These are phyloP conservation scores for Scleroderma bovista DNA, from an alignment of 768 basidiomycete genomes.

Conservation along the genomic window DNA sequence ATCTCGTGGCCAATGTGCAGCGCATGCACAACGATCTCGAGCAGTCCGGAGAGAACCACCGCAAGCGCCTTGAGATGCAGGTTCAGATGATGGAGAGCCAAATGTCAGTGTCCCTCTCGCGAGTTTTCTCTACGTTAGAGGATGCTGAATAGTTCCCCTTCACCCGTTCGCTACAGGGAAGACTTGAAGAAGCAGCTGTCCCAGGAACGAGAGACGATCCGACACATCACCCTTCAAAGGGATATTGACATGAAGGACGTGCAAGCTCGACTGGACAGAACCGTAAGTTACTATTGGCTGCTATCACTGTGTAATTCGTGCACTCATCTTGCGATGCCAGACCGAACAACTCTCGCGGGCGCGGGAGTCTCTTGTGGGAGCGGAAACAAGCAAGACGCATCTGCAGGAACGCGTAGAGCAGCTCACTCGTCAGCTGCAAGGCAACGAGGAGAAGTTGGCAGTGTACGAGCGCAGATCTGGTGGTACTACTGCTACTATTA, in stretches of 20 bases:
- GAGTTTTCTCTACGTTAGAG: neutral
- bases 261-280: slow-evolving; percentile 65
- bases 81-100: slow-evolving; percentile 75
- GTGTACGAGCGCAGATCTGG: slow-evolving; percentile 72
- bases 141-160: slow-evolving; percentile 1
- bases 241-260: slow-evolving; percentile 77
- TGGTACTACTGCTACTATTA: slow-evolving; percentile 21
- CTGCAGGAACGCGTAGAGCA: slow-evolving; percentile 57
- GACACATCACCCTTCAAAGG: slow-evolving; percentile 73
- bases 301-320: neutral
- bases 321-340: slow-evolving; percentile 33
- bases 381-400: slow-evolving; percentile 75
- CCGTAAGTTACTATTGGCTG: slow-evolving; percentile 38
- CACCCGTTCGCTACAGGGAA: slow-evolving; percentile 46
- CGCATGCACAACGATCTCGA: slow-evolving; percentile 88
- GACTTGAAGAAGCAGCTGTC: slow-evolving; percentile 64
- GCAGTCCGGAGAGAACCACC: slow-evolving; percentile 76
- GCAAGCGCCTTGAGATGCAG: slow-evolving; percentile 74
- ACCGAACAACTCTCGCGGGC: slow-evolving; percentile 58
- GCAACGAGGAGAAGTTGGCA: slow-evolving; percentile 77
- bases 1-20: slow-evolving; percentile 86
- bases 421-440: slow-evolving; percentile 55
- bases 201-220: slow-evolving; percentile 68
- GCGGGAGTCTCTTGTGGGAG: slow-evolving; percentile 63
- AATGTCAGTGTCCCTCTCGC: slow-evolving; percentile 42